Conservation (phyloP, 129 eudicot genomes). For the Silybum marianum region DNA sequence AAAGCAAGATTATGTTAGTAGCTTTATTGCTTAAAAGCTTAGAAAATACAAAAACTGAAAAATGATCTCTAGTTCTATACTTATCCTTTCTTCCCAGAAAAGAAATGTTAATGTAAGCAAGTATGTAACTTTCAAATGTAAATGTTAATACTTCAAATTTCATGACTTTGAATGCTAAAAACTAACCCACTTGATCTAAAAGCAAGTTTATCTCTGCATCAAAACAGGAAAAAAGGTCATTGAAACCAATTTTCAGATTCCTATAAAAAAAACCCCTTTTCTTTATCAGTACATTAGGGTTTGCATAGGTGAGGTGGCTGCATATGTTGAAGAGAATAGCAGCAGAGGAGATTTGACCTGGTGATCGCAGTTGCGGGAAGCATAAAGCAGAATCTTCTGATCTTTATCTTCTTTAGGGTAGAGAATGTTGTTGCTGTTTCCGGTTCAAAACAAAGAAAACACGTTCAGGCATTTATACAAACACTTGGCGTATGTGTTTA, state of each 20-base stretch:
- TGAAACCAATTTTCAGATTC: neutral
- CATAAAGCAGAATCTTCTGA: constrained; percentile 75
- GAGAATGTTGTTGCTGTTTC: constrained; percentile 78
- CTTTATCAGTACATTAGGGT: constrained; percentile 4
- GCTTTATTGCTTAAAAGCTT: neutral
- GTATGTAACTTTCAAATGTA: neutral
- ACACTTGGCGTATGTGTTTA: constrained; percentile 4
- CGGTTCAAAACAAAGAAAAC: neutral
- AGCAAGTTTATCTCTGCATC: neutral
- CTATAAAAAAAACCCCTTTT: neutral
- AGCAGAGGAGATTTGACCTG: constrained; percentile 54
- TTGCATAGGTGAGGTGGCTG: neutral
- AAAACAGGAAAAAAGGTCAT: neutral
- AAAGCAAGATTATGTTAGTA: neutral
- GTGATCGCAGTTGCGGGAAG: constrained; percentile 92
- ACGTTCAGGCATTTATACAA: constrained; percentile 6
- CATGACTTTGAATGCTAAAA: neutral
- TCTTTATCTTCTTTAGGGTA: constrained; percentile 95
- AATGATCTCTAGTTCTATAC: too few relatives aligned
- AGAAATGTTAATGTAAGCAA: too few relatives aligned
- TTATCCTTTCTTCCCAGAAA: neutral
- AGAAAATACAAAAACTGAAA: too few relatives aligned
- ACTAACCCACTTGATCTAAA: neutral
- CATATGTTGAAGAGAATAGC: neutral
- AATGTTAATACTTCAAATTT: neutral